These are phyloP conservation scores for Solanum hybrid DNA, from an alignment of 305 asterid genomes.

Conservation along the genomic window DNA sequence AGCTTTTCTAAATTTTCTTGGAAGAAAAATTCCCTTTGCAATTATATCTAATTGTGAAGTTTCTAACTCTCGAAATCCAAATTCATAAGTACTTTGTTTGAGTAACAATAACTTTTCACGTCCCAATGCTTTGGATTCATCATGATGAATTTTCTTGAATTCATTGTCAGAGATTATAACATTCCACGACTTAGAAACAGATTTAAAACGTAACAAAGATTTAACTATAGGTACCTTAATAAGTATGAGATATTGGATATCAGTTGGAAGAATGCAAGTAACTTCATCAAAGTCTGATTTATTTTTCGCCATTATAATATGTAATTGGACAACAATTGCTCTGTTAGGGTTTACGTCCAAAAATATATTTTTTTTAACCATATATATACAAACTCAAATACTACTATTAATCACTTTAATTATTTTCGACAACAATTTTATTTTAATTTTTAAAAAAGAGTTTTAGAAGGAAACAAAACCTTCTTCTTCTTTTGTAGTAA, in stretches of 20 bases:
- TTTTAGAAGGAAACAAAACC: background rate
- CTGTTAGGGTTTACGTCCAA: background rate
- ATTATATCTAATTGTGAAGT: background rate
- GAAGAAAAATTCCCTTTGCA: background rate
- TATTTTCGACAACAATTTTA: background rate
- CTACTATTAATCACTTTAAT: no score
- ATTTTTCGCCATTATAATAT: background rate
- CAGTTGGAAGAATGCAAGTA: background rate
- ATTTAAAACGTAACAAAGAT: background rate
- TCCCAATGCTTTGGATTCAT: background rate
- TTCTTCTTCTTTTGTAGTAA: background rate
- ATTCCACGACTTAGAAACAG: background rate
- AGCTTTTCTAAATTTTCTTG: background rate
- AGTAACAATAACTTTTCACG: background rate
- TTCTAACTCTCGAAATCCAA: background rate
- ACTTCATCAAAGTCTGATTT: background rate
- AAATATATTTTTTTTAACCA: no score
- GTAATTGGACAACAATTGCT: background rate
- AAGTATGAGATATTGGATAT: background rate
- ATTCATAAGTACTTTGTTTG: background rate
- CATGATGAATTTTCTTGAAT: background rate
- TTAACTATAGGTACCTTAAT: background rate
- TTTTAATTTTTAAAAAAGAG: background rate
- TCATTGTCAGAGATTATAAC: background rate
- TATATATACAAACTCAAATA: no score